phyloP scores from a whole-genome alignment of 176 grass and related monocot species.

The Rhynchospora tenuis region DNA sequence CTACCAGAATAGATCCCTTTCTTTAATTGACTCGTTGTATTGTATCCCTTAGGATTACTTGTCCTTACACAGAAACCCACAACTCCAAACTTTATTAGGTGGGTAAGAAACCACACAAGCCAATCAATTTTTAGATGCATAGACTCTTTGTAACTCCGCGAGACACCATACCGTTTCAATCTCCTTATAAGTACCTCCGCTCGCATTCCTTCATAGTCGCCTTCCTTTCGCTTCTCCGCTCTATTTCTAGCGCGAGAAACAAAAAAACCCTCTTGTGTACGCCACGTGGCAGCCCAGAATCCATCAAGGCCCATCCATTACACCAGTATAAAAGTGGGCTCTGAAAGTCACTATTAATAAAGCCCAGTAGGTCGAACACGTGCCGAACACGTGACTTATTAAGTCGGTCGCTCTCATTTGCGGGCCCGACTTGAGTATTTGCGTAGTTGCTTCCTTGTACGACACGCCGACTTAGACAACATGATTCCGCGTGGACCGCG shows the following conservation, averaged over 20 bases:
- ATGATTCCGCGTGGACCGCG: neutral
- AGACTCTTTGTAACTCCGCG: neutral
- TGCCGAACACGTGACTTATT: neutral
- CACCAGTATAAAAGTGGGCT: neutral
- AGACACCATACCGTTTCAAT: neutral
- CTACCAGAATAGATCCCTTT: neutral
- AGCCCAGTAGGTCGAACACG: neutral
- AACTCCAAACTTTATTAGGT: neutral
- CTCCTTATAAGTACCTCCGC: neutral
- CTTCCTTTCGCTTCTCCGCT: neutral
- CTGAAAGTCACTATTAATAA: neutral
- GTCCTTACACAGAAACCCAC: neutral
- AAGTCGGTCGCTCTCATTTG: neutral
- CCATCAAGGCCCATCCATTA: neutral
- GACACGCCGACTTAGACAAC: neutral
- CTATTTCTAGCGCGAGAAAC: neutral
- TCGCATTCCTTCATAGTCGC: neutral
- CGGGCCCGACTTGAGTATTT: neutral
- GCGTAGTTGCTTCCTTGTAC: neutral
- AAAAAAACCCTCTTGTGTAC: neutral
- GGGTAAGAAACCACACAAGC: neutral
- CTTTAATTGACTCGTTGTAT: neutral
- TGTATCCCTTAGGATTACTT: neutral
- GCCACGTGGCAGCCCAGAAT: neutral
- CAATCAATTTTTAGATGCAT: neutral